Base-by-base conservation (phyloP, 768 basidiomycete genomes). In the Boletales sp. region DNA sequence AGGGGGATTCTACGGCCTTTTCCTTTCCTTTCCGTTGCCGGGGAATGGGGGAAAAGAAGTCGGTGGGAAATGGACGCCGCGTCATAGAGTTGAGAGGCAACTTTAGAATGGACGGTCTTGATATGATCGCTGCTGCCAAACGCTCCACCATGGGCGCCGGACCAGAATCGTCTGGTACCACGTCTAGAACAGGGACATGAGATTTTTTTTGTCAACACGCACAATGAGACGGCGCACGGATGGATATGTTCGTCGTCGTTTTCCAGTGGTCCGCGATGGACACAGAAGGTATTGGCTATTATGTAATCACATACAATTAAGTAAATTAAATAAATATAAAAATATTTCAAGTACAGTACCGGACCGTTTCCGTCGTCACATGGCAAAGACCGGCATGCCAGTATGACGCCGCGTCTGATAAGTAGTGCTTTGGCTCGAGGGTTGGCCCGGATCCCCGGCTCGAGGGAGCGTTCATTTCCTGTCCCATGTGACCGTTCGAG, bases 111-210 rank as follows among this genome's bases (percentile, higher is more conserved):
- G 57, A 53, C 36, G 64, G 53, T 48, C 66, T 73, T 74, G 67
- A 78, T 65, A 56, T 35, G 35, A 83, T 69, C 66, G 76, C 75
- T 39, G 77, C 73, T 50, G 78, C 75, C 56, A 85, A 69, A 61
- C 81, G 80, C 73, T 86, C 82, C 60, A 84, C 74, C 83, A 84
- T 85, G 72, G 68, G 70, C 69, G 66, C 55, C 61, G 57, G 46
- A 24, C 37, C 21, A 36, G 24, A 27, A 27, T 27, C 5, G 24
- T 5, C 34, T 34, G 11, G 13, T 14, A 34, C 34, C 24, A 6
- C 24, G 24, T 27, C 24, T 27, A 27, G 24, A 27, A 27, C 6
- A 27, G 24, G 24, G 24, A 27, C 24, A n/a, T n/a, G n/a, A n/a
- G n/a, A n/a, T n/a, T n/a, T n/a, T n/a, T n/a, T n/a, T n/a, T n/a